These are phyloP conservation scores for Ascodesmis nigricans DNA, from an alignment of 495 filamentous ascomycete genomes.

Conservation along the genomic window DNA sequence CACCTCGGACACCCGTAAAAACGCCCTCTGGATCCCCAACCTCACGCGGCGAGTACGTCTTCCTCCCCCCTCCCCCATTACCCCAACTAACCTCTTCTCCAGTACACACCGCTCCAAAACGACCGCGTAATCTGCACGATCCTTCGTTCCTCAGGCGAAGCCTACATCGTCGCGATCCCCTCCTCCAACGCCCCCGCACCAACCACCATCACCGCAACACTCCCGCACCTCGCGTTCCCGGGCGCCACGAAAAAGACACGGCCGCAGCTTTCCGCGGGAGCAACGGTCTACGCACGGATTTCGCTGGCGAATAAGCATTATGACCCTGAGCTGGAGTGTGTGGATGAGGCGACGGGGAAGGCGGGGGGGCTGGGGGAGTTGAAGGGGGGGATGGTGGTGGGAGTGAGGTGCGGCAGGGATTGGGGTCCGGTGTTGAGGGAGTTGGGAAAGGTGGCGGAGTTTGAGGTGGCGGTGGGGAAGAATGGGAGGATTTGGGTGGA, in stretches of 20 bases:
- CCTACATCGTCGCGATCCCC: conserved; percentile 45
- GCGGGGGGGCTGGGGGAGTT: conserved; percentile 72
- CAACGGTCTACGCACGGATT: conserved; percentile 56
- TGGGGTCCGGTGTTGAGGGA: conserved; percentile 68
- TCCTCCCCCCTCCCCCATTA: neutral
- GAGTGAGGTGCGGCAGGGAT: too few relatives aligned
- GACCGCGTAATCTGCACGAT: conserved; percentile 76
- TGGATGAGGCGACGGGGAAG: conserved; percentile 66
- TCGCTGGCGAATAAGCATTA: conserved; percentile 52
- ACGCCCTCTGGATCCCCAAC: conserved; percentile 56
- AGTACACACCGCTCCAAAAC: conserved; percentile 56
- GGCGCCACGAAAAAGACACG: conserved; percentile 62
- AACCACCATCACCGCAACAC: conserved; percentile 50
- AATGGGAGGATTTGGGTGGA: conserved; percentile 89
- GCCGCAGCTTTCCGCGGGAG: neutral
- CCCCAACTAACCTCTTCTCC: neutral
- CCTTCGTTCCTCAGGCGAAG: conserved; percentile 48
- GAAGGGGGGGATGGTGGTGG: conserved; percentile 68
- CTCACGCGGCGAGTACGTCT: conserved; percentile 37
- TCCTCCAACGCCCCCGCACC: conserved; percentile 30
- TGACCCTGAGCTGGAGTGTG: conserved; percentile 77
- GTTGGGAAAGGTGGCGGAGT: conserved; percentile 53
- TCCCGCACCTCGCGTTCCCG: conserved; percentile 80
- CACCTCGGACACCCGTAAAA: conserved; percentile 50
- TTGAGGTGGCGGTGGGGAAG: conserved; percentile 84